Conservation (phyloP, 306 rosid species). For the Comarum palustre region DNA sequence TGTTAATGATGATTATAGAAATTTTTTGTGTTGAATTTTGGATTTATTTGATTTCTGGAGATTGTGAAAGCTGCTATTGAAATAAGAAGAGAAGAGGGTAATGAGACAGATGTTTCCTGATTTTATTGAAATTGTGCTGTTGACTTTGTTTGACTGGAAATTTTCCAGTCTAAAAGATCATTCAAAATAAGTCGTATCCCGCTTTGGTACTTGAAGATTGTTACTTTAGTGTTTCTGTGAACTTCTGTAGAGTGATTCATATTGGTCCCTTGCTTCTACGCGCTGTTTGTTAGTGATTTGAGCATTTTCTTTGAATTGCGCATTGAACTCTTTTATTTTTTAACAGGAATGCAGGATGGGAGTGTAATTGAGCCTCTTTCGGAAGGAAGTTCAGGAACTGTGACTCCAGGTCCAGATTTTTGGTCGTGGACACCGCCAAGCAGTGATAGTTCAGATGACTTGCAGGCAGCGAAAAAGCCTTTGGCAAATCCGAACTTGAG, state of each 20-base stretch:
- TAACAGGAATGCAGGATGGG: constrained; percentile 37
- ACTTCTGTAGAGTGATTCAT: neutral
- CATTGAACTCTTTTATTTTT: constrained; percentile 4
- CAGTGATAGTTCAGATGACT: constrained; percentile 34
- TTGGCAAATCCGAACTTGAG: constrained; percentile 30
- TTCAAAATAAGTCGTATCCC: neutral
- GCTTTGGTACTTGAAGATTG: neutral
- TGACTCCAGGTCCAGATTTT: constrained; percentile 87
- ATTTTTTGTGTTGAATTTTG: neutral
- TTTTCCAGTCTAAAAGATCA: neutral
- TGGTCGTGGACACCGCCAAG: constrained; percentile 97
- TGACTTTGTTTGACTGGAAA: neutral
- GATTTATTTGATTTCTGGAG: neutral
- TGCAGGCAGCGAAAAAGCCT: constrained; percentile 38
- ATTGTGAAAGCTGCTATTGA: neutral
- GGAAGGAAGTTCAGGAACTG: constrained; percentile 40
- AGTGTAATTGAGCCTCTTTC: constrained; percentile 32
- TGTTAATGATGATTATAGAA: neutral
- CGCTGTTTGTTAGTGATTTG: neutral
- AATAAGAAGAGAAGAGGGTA: too few species aligned
- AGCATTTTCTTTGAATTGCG: neutral
- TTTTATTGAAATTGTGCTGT: neutral
- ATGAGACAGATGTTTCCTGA: neutral
- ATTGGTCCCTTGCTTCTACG: neutral
- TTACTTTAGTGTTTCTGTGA: neutral